Evolutionary conservation across 2,329 filamentous ascomycete species (phyloP).

Genomic region (Zymoseptoria crescenta): DNA sequence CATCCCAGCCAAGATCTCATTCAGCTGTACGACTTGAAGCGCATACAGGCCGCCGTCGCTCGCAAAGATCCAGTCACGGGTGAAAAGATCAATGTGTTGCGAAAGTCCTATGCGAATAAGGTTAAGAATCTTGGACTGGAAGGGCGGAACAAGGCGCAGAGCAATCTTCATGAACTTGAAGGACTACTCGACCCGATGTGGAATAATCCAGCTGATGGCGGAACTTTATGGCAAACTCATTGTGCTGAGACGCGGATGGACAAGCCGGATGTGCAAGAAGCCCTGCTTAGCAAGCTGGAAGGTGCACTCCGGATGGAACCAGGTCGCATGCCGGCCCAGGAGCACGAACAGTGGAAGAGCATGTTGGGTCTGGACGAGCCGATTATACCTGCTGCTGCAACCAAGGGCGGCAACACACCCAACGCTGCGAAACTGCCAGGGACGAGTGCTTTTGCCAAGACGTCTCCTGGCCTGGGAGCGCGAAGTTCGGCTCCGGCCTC

Average conservation of each 20-base stretch:
- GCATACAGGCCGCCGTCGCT: conserved; percentile 51
- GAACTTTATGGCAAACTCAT: conserved; percentile 29
- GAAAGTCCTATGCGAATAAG: conserved; percentile 49
- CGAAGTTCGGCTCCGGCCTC: conserved; percentile 30
- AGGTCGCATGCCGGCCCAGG: conserved; percentile 35
- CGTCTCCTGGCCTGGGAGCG: conserved; percentile 14
- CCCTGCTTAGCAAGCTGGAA: conserved; percentile 32
- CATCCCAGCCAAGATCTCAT: conserved; percentile 53
- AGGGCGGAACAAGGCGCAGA: conserved; percentile 41
- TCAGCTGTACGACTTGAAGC: conserved; percentile 49
- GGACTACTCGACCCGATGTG: conserved; percentile 29
- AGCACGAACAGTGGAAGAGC: conserved; percentile 36
- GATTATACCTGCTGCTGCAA: conserved; percentile 18
- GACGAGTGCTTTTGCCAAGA: conserved; percentile 22
- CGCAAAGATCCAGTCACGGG: conserved; percentile 54
- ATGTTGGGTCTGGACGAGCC: conserved; percentile 40
- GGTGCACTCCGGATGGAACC: conserved; percentile 37
- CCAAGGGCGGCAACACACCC: conserved; percentile 10
- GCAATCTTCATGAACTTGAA: conserved; percentile 32
- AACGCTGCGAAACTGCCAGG: conserved; percentile 9
- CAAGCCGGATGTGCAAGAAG: conserved; percentile 22
- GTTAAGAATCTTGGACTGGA: conserved; percentile 43
- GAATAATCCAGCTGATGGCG: conserved; percentile 12
- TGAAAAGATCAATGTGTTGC: conserved; percentile 56
- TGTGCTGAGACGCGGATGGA: conserved; percentile 34